Base-by-base conservation (phyloP, 345 rosid genomes). In the Viola odorata region DNA sequence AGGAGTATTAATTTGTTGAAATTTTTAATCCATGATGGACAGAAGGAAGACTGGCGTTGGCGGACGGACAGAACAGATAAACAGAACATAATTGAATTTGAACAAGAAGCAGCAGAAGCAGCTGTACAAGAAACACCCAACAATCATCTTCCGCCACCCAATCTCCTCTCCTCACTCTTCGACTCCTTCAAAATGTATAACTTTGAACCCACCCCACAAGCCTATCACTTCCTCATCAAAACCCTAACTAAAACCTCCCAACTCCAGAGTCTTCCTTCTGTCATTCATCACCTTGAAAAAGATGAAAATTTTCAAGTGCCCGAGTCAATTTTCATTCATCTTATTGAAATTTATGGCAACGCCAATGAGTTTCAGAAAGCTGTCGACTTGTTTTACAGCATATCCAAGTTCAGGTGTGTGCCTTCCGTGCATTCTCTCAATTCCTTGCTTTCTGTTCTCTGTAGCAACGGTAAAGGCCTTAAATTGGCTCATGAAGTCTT, bases 371-470 rank as follows among this genome's bases (percentile, higher is more conserved):
- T 73, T 14, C 62, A 82, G 5, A 80, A 82, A 0, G 88, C 98
- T 0, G 10, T 87, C 38, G 60, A 73, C 14, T 39, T 83, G 6
- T 92, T 92, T 72, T 79, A 57, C 64, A 66, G 71, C 47, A 83
- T 85, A 40, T 88, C 90, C 45, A 76, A 67, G 70, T 82, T 89
- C 76, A 85, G 95, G 81, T 84, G 94, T 32, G 76, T 63, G 41
- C 96, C 91, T 73, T 67, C 96, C 32, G 90, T 78, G 17, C 51
- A 66, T 68, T 84, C 87, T 1, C 88, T 87, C 67, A 80, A 84
- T 75, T 62, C 91, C 16, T 37, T 92, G 78, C 86, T 89, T 58
- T 62, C 69, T 0, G 75, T 81, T 69, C 84, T 87, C 64, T 83
- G 83, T 67, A 66, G 77, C 63, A 61, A 60, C 38, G 71, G 70